Percentiles rank a stretch among this genome's conserved stretches.
phyloP scores from a whole-genome alignment of 768 basidiomycete genomes.

The Mycena venus region DNA sequence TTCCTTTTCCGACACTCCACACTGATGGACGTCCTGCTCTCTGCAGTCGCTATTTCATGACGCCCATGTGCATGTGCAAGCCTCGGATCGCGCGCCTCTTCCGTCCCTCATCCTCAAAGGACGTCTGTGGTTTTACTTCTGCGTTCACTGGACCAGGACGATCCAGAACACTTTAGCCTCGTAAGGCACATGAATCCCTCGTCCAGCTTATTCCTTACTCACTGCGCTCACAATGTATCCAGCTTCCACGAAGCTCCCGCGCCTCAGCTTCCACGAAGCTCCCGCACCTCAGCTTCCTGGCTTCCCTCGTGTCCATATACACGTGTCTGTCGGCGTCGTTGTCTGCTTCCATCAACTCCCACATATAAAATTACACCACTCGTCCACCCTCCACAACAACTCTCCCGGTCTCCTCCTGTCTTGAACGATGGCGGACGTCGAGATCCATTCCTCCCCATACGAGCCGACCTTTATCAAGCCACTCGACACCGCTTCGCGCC shows the following conservation, averaged over 20 bases:
- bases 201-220: background rate
- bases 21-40: too few species aligned
- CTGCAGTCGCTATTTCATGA: too few species aligned
- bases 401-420: background rate
- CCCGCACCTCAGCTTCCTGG: background rate
- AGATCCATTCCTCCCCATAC: constrained; percentile 6
- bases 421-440: constrained; percentile 21
- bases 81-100: too few species aligned
- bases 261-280: constrained; percentile 11
- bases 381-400: background rate
- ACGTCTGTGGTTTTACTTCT: background rate
- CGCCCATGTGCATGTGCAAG: too few species aligned
- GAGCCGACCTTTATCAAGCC: constrained; percentile 18
- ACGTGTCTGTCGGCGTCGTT: constrained; percentile 9
- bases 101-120: too few species aligned
- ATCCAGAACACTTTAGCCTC: constrained; percentile 1
- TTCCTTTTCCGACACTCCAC: too few species aligned
- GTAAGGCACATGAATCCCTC: constrained; percentile 16
- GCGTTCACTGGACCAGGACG: background rate
- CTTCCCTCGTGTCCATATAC: constrained; percentile 15
- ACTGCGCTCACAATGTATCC: background rate
- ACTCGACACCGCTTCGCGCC: constrained; percentile 22
- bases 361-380: constrained; percentile 3
- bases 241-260: constrained; percentile 10
- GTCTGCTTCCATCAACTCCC: constrained; percentile 5